phyloP scores from a whole-genome alignment of 1,284 basidiomycete species.

The Mixia osmundae region DNA sequence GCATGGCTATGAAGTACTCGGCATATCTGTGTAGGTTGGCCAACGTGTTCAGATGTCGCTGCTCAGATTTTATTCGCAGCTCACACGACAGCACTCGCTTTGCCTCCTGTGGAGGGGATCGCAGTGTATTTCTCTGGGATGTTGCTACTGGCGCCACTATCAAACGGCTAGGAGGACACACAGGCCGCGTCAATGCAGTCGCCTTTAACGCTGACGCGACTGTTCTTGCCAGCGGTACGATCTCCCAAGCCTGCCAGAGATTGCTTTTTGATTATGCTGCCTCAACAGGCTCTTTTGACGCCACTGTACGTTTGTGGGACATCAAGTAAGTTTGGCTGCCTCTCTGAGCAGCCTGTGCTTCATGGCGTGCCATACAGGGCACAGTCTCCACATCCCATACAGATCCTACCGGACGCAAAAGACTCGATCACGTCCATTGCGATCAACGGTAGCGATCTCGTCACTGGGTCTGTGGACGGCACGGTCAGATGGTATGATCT shows the following conservation, averaged over 20 bases:
- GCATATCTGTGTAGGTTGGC: conserved; percentile 32
- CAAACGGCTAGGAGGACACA: conserved; percentile 60
- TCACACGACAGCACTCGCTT: conserved; percentile 82
- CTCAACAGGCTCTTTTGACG: conserved; percentile 51
- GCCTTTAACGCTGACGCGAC: conserved; percentile 69
- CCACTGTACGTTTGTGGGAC: conserved; percentile 72
- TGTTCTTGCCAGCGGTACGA: conserved; percentile 58
- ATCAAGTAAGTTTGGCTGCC: no score
- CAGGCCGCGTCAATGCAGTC: conserved; percentile 70
- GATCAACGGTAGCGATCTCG: conserved; percentile 39
- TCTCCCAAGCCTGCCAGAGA: no score
- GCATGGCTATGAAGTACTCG: conserved; percentile 84
- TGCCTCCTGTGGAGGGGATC: conserved; percentile 79
- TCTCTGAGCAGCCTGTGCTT: conserved; percentile 48
- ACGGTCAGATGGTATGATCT: conserved; percentile 78
- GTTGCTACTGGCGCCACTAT: conserved; percentile 64
- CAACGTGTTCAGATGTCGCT: neutral
- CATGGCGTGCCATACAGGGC: no score
- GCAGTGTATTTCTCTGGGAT: conserved; percentile 83
- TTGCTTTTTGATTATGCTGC: neutral
- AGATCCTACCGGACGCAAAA: conserved; percentile 65
- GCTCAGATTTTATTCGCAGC: conserved; percentile 26
- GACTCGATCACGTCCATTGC: conserved; percentile 66
- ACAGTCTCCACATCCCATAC: no score
- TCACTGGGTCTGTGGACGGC: conserved; percentile 73